Base-by-base conservation (phyloP, 352 stramenopile genomes). In the Globisporangium mamillatum region DNA sequence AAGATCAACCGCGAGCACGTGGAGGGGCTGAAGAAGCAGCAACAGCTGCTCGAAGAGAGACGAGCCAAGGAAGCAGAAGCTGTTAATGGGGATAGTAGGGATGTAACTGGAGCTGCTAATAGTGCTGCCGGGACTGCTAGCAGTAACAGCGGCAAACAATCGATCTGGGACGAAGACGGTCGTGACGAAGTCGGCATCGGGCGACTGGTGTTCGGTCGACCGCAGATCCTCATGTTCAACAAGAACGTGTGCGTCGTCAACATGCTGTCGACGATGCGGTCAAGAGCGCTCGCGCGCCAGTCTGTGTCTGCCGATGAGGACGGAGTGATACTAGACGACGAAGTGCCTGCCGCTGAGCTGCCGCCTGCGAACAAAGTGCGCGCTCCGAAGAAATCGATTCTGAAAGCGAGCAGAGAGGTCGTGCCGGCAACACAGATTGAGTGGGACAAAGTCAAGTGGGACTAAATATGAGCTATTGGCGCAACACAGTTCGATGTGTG, bases 1-100 rank as follows among this genome's bases (percentile, higher is more conserved):
- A 81, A 76, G 27, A 76, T 90, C 24, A 90, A 86, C 24, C 76
- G 71, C 12, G 74, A 88, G 10, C 82, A 87, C 46, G 75, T 74
- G 44, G 82, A 92, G 64, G 77, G 77, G 2, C 56, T 87, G 50
- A 78, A 76, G 50, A 75, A 69, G 22, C 74, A 82, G 25, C 67
- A 78, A 10, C 38, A 75, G 14, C 50, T 63, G 32, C 41, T 50
- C 3, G 58, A 44, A 1, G 63, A 71, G 4, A 61, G 78, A 20
- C 64, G 81, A 4, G 69, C 4, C 46, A 69, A 36, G 65, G 75
- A 44, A 14, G 54, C 54, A 14, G 24, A 44, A 14, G 27, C 54
- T 6, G 14, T 12, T 10, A 18, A 7, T 7, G n/a, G 9, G 24
- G n/a, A 5, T 5, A 10, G 0, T 38, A 48, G 16, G 5, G 25